Base-by-base conservation (phyloP, 2,329 filamentous ascomycete genomes). In the Cladosporium phlei region DNA sequence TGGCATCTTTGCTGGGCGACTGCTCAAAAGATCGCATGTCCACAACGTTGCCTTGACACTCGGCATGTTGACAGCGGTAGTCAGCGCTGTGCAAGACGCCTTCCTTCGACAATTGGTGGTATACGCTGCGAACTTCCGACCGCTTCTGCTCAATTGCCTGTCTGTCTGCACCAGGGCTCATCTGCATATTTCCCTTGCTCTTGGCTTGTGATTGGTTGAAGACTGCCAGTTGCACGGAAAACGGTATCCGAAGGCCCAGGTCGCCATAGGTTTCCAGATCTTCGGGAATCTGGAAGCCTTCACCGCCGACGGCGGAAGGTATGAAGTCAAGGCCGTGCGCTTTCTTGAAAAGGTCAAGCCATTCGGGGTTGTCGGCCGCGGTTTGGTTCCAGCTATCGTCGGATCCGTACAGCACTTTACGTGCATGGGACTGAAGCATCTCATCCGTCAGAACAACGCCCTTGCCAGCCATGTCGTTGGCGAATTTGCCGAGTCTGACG, bases 291-390 rank as follows among this genome's bases (percentile, higher is more conserved):
- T 60, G 50, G 11, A 42, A 35, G 9, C 62, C 63, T 42, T 56
- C 50, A 2, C 62, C 64, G 25, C 62, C 62, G 11, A 66, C 51
- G 1, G 51, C 49, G 14, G 42, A 51, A 2, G 64, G 64, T 4
- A 66, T 62, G 50, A 61, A 63, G 37, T 65, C 57, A 20, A 74
- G 61, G 3, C 70, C 70, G 38, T 73, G 70, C 4, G 71, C 71
- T 54, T 72, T 69, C 54, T 74, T 74, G 62, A 74, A 75, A 5
- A 75, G 54, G 33, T 65, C 67, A 9, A 74, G 61, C 72, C 72
- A 75, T 47, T 73, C 72, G 5, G 60, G 56, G 40, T 66, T 66
- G 47, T 69, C 66, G 9, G 65, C 66, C 28, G 68, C 63, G 12
- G 63, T 66, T 48, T 66, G 62, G 35, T 59, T 55, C 72, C 72